Base-by-base conservation (phyloP, 768 basidiomycete species). In the Termitomyces sp. region DNA sequence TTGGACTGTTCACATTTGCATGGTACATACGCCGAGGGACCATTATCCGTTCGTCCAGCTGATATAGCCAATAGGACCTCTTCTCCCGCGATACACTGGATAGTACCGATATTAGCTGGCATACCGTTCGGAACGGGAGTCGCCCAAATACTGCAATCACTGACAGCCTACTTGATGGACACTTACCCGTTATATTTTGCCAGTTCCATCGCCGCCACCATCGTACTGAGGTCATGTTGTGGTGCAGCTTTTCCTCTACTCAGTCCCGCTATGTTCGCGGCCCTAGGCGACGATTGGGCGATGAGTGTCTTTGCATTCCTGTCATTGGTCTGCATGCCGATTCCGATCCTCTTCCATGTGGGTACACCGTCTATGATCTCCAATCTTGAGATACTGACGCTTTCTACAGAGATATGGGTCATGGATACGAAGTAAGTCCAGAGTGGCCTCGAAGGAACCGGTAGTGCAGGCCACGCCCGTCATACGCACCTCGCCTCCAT, bases 141-240 rank as follows among this genome's bases (percentile, higher is more conserved):
- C 53, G 77, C 86, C n/a, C 73, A 83, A 57, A 80, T 89, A 54
- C 73, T 88, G 70, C 79, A 84, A 59, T 78, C 79, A 42, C 68
- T 86, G n/a, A 80, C 83, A 39, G 81, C 82, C 3, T 89, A 89
- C 70, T 74, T 89, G 53, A 84, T 90, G 79, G 87, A 89, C 62
- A 72, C 81, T 13, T 89, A 89, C 71, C 74, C 75, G 41, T 72
- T 86, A 41, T 85, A 84, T 67, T 82, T 78, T 56, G 85, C 86
- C 2, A 84, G 83, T 60, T 86, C 86, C 16, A 76, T 88, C 49
- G 85, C 86, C 13, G 81, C 86, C 51, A 85, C 84, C 10, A 81
- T 86, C 50, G 82, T 89, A 46, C 66, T 88, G 44, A 82, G 86
- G 56, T 86, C 82, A 0, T 68, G 78, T 18, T 80, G 83, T 57